A percentile compares a stretch with the other conserved stretches of the same genome.
These are phyloP conservation scores for Pseudocercospora cruenta DNA, from an alignment of 2,329 filamentous ascomycete species.

Conservation along the genomic window DNA sequence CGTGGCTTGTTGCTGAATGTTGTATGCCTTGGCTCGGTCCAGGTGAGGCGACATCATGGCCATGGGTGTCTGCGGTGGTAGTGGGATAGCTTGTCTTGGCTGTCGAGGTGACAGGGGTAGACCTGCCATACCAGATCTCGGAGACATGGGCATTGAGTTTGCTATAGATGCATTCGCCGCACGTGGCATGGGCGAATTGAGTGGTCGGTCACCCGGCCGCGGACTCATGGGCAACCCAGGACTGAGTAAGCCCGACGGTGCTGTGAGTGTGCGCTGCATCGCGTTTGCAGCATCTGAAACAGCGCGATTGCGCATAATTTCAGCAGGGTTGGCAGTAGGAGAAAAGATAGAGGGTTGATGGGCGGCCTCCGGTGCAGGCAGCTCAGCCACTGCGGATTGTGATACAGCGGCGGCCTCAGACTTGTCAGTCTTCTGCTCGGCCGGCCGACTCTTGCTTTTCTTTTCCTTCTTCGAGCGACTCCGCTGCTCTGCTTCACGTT, in stretches of 20 bases:
- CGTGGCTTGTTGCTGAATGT: constrained; percentile 32
- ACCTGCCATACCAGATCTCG: constrained; percentile 54
- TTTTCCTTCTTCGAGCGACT: constrained; percentile 76
- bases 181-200: constrained; percentile 63
- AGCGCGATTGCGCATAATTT: constrained; percentile 35
- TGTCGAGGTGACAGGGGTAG: constrained; percentile 72
- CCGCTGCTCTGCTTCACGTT: constrained; percentile 65
- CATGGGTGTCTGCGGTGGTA: constrained; percentile 71
- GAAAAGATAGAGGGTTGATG: constrained; percentile 26
- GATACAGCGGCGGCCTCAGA: constrained; percentile 17
- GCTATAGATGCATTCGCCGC: constrained; percentile 57
- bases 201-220: constrained; percentile 62
- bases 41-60: constrained; percentile 60
- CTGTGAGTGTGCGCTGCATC: constrained; percentile 37
- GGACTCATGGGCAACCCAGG: constrained; percentile 68
- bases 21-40: constrained; percentile 43
- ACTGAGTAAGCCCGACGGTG: constrained; percentile 57
- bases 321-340: constrained; percentile 31
- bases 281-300: constrained; percentile 30
- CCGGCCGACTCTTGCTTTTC: constrained; percentile 55
- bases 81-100: constrained; percentile 71
- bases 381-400: constrained; percentile 19
- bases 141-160: constrained; percentile 70
- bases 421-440: constrained; percentile 13
- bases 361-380: constrained; percentile 12